These are phyloP conservation scores for Phytophthora constricta DNA, from an alignment of 352 stramenopile species.

Conservation along the genomic window DNA sequence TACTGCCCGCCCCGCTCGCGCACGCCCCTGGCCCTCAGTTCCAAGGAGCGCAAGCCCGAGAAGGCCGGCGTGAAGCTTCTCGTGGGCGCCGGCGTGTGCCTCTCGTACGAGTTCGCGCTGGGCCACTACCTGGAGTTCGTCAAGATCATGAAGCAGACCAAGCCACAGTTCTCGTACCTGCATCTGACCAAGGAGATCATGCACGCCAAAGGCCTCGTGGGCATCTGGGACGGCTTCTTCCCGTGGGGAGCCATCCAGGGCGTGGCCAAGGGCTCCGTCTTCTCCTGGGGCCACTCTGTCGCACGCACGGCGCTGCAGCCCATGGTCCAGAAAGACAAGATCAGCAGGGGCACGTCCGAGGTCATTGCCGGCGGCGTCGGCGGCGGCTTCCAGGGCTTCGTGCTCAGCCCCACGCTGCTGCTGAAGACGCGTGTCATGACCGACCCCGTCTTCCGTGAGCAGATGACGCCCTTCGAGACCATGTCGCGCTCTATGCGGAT, in stretches of 20 bases:
- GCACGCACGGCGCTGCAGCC: conserved; percentile 61
- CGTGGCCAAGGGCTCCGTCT: conserved; percentile 91
- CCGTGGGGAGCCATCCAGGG: conserved; percentile 92
- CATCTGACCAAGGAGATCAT: conserved; percentile 87
- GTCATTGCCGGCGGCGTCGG: conserved; percentile 89
- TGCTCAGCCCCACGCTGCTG: conserved; percentile 92
- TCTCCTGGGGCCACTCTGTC: conserved; percentile 89
- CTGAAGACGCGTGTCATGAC: conserved; percentile 97
- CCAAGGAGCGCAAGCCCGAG: conserved; percentile 44
- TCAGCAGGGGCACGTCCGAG: conserved; percentile 70
- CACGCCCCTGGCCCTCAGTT: conserved; percentile 31
- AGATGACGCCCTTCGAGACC: conserved; percentile 89
- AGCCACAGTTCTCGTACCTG: conserved; percentile 80
- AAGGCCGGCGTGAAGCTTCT: conserved; percentile 82
- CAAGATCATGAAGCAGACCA: conserved; percentile 95
- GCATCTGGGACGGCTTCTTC: conserved; percentile 94
- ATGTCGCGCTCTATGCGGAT: conserved; percentile 82
- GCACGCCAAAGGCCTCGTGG: conserved; percentile 85
- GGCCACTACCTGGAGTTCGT: conserved; percentile 95
- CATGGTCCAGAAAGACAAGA: conserved; percentile 55
- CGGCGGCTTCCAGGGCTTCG: conserved; percentile 93
- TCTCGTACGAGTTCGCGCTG: conserved; percentile 88
- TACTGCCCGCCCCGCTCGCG: conserved; percentile 3
- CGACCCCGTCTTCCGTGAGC: conserved; percentile 90
- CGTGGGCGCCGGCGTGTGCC: conserved; percentile 83